Evolutionary conservation across 768 basidiomycete species (phyloP), one percentile per base, ranked within the genome.

Genomic region (Leccinum longicurvipes): DNA sequence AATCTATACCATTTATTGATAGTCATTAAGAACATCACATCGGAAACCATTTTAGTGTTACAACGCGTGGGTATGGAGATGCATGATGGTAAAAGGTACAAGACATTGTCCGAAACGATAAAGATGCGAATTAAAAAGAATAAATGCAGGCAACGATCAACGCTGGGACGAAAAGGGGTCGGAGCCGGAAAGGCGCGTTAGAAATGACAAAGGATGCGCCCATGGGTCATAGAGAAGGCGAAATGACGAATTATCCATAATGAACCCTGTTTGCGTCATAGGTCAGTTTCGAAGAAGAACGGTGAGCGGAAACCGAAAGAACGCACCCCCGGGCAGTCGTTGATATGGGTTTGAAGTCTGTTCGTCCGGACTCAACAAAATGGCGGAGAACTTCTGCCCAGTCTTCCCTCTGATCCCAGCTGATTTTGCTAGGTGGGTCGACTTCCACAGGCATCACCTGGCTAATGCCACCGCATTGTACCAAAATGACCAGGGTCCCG

Each of bases 391-490:
- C 83, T 19, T 78, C 76, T 6, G 75, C 71, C 89, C 89, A 92
- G 69, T 92, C 89, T 11, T 84, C 84, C 53, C 89, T 77, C 19
- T 71, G 62, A 67, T 90, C 89, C 90, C 89, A 91, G 31, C 82
- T 76, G 64, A 91, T 89, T 63, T 84, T 87, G 55, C 79, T 74
- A 1, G 87, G 89, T 7, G 86, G 82, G 69, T 92, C 90, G 50
- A 91, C 86, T 67, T 92, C 90, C 59, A 91, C 87, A 29, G 90
- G 90, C 85, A 91, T 88, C 60, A 92, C 89, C 63, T 92, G 88
- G 65, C 83, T 84, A 64, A 90, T 79, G 23, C 79, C 77, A 34
- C 82, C 86, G 64, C 89, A 91, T 65, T 91, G 87, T 55, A 92
- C 78, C 67, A 91, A 76, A 69, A 92, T 79, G 50, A 91, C 78